Conservation (phyloP, 2,329 filamentous ascomycete genomes). For the Fusarium fujikuroi region DNA sequence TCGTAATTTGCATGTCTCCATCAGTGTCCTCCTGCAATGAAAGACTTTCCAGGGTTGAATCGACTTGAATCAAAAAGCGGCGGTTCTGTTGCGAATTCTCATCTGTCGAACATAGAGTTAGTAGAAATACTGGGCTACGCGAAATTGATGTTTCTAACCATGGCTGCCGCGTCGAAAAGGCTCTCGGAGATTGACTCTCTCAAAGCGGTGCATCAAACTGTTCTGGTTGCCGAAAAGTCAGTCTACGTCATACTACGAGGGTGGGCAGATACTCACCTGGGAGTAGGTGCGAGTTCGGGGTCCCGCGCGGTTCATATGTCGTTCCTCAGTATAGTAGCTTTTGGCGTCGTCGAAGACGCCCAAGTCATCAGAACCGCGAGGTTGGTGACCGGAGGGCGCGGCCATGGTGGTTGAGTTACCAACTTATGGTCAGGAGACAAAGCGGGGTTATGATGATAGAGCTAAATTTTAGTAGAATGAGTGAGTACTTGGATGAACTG, state of each 20-base stretch:
- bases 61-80: constrained; percentile 87
- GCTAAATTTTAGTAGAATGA: not conserved
- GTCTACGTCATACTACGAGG: constrained; percentile 13
- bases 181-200: constrained; percentile 62
- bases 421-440: constrained; percentile 13
- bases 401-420: constrained; percentile 40
- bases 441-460: constrained; percentile 10
- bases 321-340: constrained; percentile 68
- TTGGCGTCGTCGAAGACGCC: constrained; percentile 66
- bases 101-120: constrained; percentile 62
- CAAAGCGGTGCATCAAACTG: constrained; percentile 63
- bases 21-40: constrained; percentile 92
- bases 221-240: constrained; percentile 56
- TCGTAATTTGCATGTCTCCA: constrained; percentile 95
- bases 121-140: not conserved
- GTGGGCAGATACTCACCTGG: constrained; percentile 54
- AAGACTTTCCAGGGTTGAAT: constrained; percentile 81
- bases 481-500: not conserved
- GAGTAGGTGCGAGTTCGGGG: constrained; percentile 67
- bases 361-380: constrained; percentile 58
- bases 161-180: constrained; percentile 70
- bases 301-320: constrained; percentile 62
- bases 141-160: constrained; percentile 52
- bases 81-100: constrained; percentile 74
- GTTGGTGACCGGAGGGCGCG: constrained; percentile 43